Percentiles rank a stretch among this genome's conserved stretches.
phyloP scores from a whole-genome alignment of 768 basidiomycete species.

The button mushroom (Agaricus bisporus) region DNA sequence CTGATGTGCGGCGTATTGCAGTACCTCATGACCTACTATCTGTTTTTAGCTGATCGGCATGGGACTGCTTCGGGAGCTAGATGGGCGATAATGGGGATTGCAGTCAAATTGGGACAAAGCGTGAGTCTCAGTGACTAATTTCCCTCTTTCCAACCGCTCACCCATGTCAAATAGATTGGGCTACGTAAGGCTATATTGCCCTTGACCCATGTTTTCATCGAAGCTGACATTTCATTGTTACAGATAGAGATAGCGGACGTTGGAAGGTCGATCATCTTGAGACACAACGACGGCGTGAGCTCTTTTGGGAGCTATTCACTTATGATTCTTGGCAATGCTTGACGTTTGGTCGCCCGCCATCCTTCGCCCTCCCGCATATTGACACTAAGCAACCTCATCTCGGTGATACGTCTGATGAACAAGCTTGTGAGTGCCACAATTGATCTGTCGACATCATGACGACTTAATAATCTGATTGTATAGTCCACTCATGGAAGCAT shows the following conservation, averaged over 20 bases:
- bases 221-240: constrained; percentile 9
- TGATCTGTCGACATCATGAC: not conserved
- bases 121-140: constrained; percentile 35
- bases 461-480: not conserved
- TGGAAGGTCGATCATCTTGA: constrained; percentile 58
- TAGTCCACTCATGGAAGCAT: constrained; percentile 68
- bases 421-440: constrained; percentile 42
- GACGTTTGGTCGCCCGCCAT: constrained; percentile 66
- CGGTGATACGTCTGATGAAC: constrained; percentile 45
- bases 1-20: constrained; percentile 19
- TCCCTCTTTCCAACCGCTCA: constrained; percentile 13
- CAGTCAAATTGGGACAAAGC: constrained; percentile 65
- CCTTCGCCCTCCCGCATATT: constrained; percentile 59
- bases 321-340: constrained; percentile 55
- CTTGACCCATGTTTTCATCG: not conserved
- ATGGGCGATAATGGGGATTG: constrained; percentile 65
- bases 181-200: constrained; percentile 42
- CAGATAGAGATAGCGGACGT: constrained; percentile 66
- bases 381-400: constrained; percentile 58
- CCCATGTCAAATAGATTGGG: constrained; percentile 43
- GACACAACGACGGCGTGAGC: constrained; percentile 54
- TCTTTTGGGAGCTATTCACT: constrained; percentile 63
- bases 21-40: constrained; percentile 68
- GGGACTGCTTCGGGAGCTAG: constrained; percentile 58
- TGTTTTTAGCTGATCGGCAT: constrained; percentile 64